Evolutionary conservation across 768 basidiomycete genomes (phyloP).

Genomic region (Mycena alexandri): DNA sequence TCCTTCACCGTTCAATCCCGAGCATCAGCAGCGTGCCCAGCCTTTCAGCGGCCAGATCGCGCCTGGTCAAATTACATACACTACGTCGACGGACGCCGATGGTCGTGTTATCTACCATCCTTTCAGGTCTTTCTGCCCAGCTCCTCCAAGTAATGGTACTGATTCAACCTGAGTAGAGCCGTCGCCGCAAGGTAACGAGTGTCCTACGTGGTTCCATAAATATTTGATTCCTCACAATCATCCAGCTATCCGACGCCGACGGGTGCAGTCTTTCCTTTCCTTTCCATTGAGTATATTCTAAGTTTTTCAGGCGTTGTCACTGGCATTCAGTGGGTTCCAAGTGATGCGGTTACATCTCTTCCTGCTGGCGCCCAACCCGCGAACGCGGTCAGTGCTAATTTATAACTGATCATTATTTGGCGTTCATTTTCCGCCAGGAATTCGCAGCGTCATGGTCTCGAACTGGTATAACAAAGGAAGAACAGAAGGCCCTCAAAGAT

Average conservation of each 20-base stretch:
- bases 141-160: not conserved
- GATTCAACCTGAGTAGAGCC: slow-evolving; percentile 58
- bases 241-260: slow-evolving; percentile 78
- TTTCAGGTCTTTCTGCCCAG: slow-evolving; percentile 65
- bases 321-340: slow-evolving; percentile 59
- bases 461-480: slow-evolving; percentile 53
- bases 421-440: slow-evolving; percentile 54
- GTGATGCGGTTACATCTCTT: slow-evolving; percentile 73
- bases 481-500: slow-evolving; percentile 57
- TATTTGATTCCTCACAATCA: slow-evolving; percentile 40
- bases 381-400: slow-evolving; percentile 56
- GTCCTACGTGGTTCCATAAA: slow-evolving; percentile 15
- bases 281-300: too few relatives aligned
- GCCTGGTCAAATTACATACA: slow-evolving; percentile 81
- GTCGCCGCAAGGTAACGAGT: slow-evolving; percentile 76
- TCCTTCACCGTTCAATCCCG: slow-evolving; percentile 38
- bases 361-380: slow-evolving; percentile 74
- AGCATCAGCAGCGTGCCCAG: slow-evolving; percentile 43
- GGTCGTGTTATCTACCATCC: slow-evolving; percentile 76
- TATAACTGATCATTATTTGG: slow-evolving; percentile 20
- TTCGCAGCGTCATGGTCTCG: slow-evolving; percentile 71
- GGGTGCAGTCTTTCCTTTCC: slow-evolving; percentile 48
- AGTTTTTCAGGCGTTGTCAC: slow-evolving; percentile 1
- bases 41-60: slow-evolving; percentile 60
- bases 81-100: slow-evolving; percentile 72